Evolutionary conservation across 1,139 yeast genomes (phyloP).

Genomic region (Arxiozyma slooffiae): DNA sequence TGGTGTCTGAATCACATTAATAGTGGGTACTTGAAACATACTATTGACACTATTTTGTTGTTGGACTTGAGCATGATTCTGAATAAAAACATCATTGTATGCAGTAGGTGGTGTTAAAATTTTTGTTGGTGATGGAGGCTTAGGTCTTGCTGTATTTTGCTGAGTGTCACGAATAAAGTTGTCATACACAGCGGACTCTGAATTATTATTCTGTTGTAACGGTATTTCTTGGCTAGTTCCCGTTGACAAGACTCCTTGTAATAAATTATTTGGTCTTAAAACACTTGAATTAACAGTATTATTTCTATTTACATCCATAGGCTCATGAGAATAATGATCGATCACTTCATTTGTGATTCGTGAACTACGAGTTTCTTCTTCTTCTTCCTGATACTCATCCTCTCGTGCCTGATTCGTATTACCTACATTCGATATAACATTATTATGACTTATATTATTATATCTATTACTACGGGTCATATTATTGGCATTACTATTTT

Average conservation of each 20-base stretch:
- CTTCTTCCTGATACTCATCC: not conserved
- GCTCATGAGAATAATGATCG: slow-evolving; percentile 3
- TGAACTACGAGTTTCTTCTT: not conserved
- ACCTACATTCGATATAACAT: slow-evolving; percentile 12
- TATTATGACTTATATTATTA: not conserved
- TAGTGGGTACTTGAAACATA: slow-evolving; percentile 12
- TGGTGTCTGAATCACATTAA: slow-evolving; percentile 17
- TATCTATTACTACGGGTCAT: not conserved
- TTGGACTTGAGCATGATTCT: slow-evolving; percentile 4
- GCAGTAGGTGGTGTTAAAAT: slow-evolving; percentile 12
- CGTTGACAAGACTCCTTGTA: not conserved
- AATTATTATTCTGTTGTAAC: not conserved
- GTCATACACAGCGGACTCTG: not conserved
- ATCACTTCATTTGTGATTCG: not conserved
- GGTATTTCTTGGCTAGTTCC: not conserved
- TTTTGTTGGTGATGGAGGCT: not conserved
- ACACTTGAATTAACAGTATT: not conserved
- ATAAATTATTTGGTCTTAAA: not conserved
- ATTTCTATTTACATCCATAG: not conserved
- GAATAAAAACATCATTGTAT: slow-evolving; percentile 16
- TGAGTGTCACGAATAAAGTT: not conserved
- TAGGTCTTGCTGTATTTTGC: not conserved
- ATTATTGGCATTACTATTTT: not conserved
- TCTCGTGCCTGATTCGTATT: not conserved
- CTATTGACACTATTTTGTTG: not conserved